Percentiles rank a stretch among this genome's conserved stretches.
Conservation (phyloP, 371 early-diverging fungal species). For the Sporodiniella umbellata region DNA sequence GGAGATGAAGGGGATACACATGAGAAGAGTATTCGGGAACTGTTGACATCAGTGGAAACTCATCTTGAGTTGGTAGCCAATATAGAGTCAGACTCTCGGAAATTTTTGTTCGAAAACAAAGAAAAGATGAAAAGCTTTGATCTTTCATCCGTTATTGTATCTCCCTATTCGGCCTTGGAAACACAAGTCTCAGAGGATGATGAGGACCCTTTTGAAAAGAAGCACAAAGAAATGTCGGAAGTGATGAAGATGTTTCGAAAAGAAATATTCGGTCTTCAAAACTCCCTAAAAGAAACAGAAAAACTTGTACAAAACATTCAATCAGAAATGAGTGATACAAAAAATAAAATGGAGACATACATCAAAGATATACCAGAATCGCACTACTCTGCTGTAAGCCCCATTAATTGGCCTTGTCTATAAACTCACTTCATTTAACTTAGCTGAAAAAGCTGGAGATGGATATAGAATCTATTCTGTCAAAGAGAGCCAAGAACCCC, state of each 20-base stretch:
- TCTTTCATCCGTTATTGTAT: not conserved
- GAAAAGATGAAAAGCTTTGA: slow-evolving; percentile 4
- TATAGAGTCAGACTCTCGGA: slow-evolving; percentile 3
- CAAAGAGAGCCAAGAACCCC: slow-evolving; percentile 47
- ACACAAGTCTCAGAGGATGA: not conserved
- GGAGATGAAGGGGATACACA: slow-evolving; percentile 6
- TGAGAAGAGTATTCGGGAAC: slow-evolving; percentile 4
- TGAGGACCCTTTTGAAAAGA: slow-evolving; percentile 7
- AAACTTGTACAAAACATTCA: slow-evolving; percentile 31
- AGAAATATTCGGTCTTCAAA: slow-evolving; percentile 21
- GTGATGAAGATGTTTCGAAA: not conserved
- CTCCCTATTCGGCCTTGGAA: not conserved
- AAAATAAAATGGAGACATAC: slow-evolving; percentile 27
- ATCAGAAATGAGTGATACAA: slow-evolving; percentile 33
- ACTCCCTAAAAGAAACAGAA: slow-evolving; percentile 28
- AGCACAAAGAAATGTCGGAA: slow-evolving; percentile 1
- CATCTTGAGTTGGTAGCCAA: slow-evolving; percentile 4
- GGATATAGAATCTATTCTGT: slow-evolving; percentile 41
- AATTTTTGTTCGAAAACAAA: slow-evolving; percentile 15
- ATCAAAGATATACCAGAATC: slow-evolving; percentile 44
- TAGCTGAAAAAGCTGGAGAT: slow-evolving; percentile 46
- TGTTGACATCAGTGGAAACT: not conserved
- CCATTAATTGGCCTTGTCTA: not conserved
- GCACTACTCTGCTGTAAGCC: slow-evolving; percentile 39
- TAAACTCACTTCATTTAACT: not conserved